Evolutionary conservation across 768 basidiomycete species (phyloP), one percentile per base, ranked within the genome.

Genomic region (Boletellus sp.): DNA sequence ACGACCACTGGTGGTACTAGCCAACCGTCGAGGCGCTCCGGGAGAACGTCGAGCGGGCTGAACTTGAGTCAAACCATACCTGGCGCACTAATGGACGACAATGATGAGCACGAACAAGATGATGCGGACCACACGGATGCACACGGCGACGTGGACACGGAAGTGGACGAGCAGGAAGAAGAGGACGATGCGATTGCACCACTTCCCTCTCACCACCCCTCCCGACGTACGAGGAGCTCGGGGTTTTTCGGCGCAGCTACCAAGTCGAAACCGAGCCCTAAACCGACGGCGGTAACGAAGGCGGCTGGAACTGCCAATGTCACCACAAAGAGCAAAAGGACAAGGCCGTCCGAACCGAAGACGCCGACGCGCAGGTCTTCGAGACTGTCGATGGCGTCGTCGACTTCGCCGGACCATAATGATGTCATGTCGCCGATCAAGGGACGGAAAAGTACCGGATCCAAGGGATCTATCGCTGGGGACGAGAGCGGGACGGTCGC

Each of bases 51-150:
- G 17, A 50, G 53, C 40, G 44, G 50, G 17, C 44, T 37, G 22
- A 50, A 45, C 45, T 40, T 41, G 35, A 60, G 41, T 47, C 69
- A 66, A 48, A 72, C 66, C 39, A 70, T 79, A 43, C 78, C 78
- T 3, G 78, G 78, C 31, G 65, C 69, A 6, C 55, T 78, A 42
- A 65, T 73, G 56, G 71, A 73, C 26, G 74, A 66, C 39, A 65
- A 65, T 3, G 67, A 55, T 49, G 61, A 52, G 36, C 50, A 48
- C 20, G 61, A 39, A 23, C 46, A 46, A 23, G 51, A 54, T 5
- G 52, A 61, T 57, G 63, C n/a, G 28, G 62, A 64, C 26, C 63
- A 70, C 24, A 52, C 50, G 35, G 60, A 57, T 9, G 9, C 48
- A 28, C 41, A 67, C 34, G 63, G 20, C 33, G 60, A 60, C 19